Conservation (phyloP, 2,329 filamentous ascomycete species). For the Aspergillus sojae region DNA sequence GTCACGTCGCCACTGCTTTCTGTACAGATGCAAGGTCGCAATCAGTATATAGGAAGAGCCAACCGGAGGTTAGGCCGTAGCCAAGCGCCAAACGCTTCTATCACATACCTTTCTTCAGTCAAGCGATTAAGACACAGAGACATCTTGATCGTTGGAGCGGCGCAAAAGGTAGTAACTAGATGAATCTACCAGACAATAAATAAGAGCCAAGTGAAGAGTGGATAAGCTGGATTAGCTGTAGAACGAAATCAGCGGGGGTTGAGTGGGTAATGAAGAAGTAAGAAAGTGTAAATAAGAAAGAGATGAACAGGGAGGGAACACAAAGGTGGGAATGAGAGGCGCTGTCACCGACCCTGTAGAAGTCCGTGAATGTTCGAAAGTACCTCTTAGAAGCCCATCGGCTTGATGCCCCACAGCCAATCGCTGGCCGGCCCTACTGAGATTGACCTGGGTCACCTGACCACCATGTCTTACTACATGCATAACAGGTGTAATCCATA, state of each 20-base stretch:
- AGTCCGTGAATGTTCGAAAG: constrained; percentile 12
- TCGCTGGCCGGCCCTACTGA: constrained; percentile 10
- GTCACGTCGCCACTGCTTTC: constrained; percentile 95
- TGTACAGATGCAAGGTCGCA: constrained; percentile 42
- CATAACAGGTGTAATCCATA: neutral
- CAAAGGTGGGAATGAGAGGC: constrained; percentile 5
- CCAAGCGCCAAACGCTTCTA: neutral
- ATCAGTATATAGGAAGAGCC: constrained; percentile 8
- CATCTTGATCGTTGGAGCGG: constrained; percentile 56
- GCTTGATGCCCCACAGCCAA: constrained; percentile 25
- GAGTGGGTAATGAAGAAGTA: neutral
- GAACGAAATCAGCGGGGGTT: neutral
- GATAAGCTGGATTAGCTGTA: neutral
- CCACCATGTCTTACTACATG: constrained; percentile 1
- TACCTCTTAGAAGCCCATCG: neutral
- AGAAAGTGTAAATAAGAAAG: neutral
- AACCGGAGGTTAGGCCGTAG: neutral
- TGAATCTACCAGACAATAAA: neutral
- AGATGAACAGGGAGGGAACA: constrained; percentile 4
- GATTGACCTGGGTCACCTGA: constrained; percentile 15
- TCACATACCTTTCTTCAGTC: constrained; percentile 78
- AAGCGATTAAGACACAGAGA: constrained; percentile 86
- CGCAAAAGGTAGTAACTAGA: neutral
- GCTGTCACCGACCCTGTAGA: neutral
- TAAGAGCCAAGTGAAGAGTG: neutral